Conservation (phyloP, 306 rosid species). For the Betula pendula region DNA sequence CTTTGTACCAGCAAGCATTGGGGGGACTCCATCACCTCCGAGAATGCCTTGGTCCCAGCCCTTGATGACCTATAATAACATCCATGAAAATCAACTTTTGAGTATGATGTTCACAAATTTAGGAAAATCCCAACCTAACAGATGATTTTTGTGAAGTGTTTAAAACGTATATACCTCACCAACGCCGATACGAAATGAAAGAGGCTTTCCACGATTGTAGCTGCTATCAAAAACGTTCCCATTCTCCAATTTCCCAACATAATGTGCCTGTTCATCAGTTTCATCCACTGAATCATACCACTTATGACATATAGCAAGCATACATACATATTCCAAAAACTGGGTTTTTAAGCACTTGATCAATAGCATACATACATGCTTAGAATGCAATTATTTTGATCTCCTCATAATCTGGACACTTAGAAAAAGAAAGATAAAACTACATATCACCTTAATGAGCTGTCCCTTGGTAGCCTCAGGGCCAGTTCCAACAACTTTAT, state of each 20-base stretch:
- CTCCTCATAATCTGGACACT: neutral
- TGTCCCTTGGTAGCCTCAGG: constrained; percentile 78
- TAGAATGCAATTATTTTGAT: neutral
- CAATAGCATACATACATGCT: neutral
- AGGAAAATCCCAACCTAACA: neutral
- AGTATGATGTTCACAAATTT: neutral
- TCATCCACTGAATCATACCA: neutral
- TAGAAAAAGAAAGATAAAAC: neutral
- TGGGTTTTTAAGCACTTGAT: neutral
- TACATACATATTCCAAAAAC: neutral
- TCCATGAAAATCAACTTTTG: constrained; percentile 11
- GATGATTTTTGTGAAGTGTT: neutral
- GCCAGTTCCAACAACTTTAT: constrained; percentile 68
- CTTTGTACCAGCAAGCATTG: constrained; percentile 83
- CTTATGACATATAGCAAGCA: neutral
- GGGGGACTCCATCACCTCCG: constrained; percentile 92
- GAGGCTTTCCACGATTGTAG: constrained; percentile 88
- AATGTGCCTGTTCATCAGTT: constrained; percentile 62
- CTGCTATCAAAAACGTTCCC: constrained; percentile 94
- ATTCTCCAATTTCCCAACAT: constrained; percentile 84
- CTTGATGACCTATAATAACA: constrained; percentile 68
- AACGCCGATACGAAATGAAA: constrained; percentile 80
- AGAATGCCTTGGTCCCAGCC: constrained; percentile 97
- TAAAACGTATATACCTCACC: constrained; percentile 67
- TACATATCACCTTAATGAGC: constrained; percentile 65